Base-by-base conservation (phyloP, 2,329 filamentous ascomycete species). In the Periconia sp. region DNA sequence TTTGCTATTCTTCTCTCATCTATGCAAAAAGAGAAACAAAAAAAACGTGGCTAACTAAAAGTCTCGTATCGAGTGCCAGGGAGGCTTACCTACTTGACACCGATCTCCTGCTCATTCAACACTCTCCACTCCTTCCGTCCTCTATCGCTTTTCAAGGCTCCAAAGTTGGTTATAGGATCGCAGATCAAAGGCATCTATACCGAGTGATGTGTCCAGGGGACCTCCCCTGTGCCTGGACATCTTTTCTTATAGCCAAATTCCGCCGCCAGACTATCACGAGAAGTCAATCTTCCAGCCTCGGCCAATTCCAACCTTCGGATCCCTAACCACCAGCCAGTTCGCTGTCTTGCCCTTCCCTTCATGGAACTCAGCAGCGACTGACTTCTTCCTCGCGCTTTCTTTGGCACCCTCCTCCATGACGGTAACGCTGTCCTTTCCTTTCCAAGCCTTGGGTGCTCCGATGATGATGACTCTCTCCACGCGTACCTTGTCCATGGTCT, bases 381-480 rank as follows among this genome's bases (percentile, higher is more conserved):
- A 76, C 55, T 74, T 75, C 58, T 65, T 72, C 42, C 61, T 68
- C 60, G 65, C 71, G 61, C 70, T 76, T 67, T 72, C 78, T 60
- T 76, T 76, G 37, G 74, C 76, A 27, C 74, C 75, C 62, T 84
- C 78, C 70, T 87, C 91, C 64, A 89, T 80, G 54, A 87, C 80
- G n/a, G 85, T 81, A 3, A 85, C 83, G 69, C 83, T 76, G n/a
- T 70, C 74, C 77, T 85, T 88, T 46, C 76, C 77, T 57, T 82
- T 82, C 92, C 92, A 96, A 18, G 77, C 75, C 33, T 81, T 78
- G 1, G 91, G 90, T 2, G 90, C 91, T 43, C 90, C 91, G 18
- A 97, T 85, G 46, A 99, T 65, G 45, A 97, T 80, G 51, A 97
- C 83, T 76, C 89, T 92, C 77, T 96, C 92, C 1, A 97, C 85